Evolutionary conservation across 192 early-diverging fungal species (phyloP).

Genomic region (Haplosporangium gracile): DNA sequence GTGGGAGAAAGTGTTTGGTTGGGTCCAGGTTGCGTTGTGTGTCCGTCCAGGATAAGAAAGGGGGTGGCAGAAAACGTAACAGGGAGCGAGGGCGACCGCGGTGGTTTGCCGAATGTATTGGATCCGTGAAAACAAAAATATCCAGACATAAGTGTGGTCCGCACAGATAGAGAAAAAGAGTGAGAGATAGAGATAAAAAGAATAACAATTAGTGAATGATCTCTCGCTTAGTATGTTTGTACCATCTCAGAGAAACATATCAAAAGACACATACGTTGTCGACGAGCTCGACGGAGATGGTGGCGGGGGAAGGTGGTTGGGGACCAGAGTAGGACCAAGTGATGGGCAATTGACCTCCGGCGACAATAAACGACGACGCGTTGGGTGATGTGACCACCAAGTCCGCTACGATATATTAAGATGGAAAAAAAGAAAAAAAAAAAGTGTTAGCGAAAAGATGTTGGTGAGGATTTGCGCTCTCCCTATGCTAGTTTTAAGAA

Average conservation of each 20-base stretch:
- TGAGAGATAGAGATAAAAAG: neutral
- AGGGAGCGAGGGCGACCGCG: neutral
- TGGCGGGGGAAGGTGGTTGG: conserved; percentile 16
- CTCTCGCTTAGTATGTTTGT: neutral
- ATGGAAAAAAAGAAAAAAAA: neutral
- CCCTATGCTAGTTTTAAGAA: too few relatives aligned
- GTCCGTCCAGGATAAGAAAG: conserved; percentile 1
- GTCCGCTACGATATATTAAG: conserved; percentile 11
- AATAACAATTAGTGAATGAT: neutral
- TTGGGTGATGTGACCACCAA: conserved; percentile 14
- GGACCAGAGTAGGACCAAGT: conserved; percentile 32
- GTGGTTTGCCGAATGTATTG: neutral
- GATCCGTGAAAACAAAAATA: neutral
- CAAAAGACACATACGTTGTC: conserved; percentile 28
- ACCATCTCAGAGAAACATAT: neutral
- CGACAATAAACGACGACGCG: conserved; percentile 19
- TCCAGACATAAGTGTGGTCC: neutral
- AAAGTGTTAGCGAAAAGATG: neutral
- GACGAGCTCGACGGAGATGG: conserved; percentile 41
- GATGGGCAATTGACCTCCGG: conserved; percentile 22
- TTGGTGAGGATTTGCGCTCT: neutral
- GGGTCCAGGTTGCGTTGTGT: neutral
- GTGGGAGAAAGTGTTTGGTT: neutral
- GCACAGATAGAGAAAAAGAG: neutral
- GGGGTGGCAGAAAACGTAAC: neutral